Evolutionary conservation across 2,329 filamentous ascomycete species (phyloP), one percentile per base, ranked within the genome.

Genomic region (Beauveria sp.): DNA sequence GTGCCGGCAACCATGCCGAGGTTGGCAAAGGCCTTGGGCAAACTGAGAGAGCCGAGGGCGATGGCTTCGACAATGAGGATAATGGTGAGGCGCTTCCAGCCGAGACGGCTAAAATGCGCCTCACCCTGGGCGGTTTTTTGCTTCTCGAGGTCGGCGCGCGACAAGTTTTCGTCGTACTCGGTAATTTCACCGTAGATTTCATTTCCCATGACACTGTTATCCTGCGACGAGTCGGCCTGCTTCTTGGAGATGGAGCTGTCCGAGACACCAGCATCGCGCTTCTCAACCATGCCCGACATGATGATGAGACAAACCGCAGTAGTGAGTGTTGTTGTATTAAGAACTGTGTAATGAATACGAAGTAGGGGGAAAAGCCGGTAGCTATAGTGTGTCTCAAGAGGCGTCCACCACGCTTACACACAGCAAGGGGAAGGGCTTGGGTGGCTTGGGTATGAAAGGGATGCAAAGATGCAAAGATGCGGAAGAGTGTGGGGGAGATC

Each of bases 41-140:
- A 74, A 64, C 78, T 79, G 58, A 84, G 72, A 62, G 74, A 77
- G 52, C 81, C 81, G 18, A 84, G 79, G 5, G 81, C 81, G 63
- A 84, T 81, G 60, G 81, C 81, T 70, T 83, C 80, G 67, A 84
- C 81, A 63, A 84, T 81, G 63, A 83, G 75, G 30, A 84, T 77
- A 24, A 83, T 71, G 2, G 80, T 82, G 40, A 84, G 75, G 14
- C 81, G 79, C 69, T 83, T 83, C 81, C 81, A 84, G 58, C 81
- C 81, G 24, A 84, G 76, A 46, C 78, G 77, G 64, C 81, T 72
- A 69, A 83, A 84, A 60, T 80, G 76, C 16, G 77, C 78, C 54
- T 73, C 69, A 60, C 79, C 80, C 66, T 77, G 68, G 7, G 73
- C 74, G 14, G 73, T 72, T 67, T 78, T 81, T 64, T 77, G 74